Base-by-base conservation (phyloP, 2,329 filamentous ascomycete genomes). In the Phyllosticta capitalensis region DNA sequence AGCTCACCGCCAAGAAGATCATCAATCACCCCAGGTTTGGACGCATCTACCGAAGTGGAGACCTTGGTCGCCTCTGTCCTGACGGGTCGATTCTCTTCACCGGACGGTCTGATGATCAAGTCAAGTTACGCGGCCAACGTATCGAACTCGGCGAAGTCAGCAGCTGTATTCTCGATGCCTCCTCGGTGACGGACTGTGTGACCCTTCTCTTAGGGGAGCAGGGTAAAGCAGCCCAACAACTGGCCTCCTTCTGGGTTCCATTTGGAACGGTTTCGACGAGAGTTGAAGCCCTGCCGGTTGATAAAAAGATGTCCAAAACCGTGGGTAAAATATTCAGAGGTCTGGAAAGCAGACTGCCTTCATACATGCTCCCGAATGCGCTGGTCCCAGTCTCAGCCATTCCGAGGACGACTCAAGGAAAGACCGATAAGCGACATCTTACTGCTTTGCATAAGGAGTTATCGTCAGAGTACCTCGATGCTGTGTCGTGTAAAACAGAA, bases 61-160 rank as follows among this genome's bases (percentile, higher is more conserved):
- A 96, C 66, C 79, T 90, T 65, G 92, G 90, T 0, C 81, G 90
- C 20, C 82, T 96, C 74, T 81, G 96, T 9, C 78, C 84, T 0
- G 88, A 95, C 67, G 88, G 89, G 0, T 87, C 86, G 0, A 77
- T 96, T 7, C 72, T 89, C 3, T 89, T 94, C 49, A 73, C 83
- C 9, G 89, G 89, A 17, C 81, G 90, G 45, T 77, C 86, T 21
- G 90, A 95, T 65, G 87, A 88, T 62, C 89, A 95, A 70, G 78
- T 94, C 59, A 95, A 95, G 69, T 78, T 95, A 9, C 82, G 89
- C 52, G 90, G 91, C 0, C 88, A 92, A 64, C 79, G 88, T 52
- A 85, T 95, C 48, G 90, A 95, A 68, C 80, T 92, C 10, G 82
- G 83, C 0, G 90, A 95, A 68, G 87, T 95, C 58, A 87, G 84